Evolutionary conservation across 1,139 yeast genomes (phyloP).

Genomic region (Magnusiomyces paraingens): DNA sequence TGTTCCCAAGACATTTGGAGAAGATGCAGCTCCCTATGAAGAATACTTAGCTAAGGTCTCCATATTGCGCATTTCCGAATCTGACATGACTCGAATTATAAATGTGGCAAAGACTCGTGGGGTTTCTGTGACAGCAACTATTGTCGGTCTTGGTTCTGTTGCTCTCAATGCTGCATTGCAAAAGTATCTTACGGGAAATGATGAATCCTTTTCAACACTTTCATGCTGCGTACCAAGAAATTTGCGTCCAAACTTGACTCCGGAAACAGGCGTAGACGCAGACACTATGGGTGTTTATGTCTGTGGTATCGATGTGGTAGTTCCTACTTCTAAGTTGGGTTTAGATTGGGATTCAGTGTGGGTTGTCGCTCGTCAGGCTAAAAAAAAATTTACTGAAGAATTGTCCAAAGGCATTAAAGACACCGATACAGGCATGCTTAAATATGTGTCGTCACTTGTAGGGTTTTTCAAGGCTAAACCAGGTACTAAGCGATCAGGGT

Average conservation of each 20-base stretch:
- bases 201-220: background rate
- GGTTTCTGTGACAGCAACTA: constrained; percentile 7
- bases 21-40: background rate
- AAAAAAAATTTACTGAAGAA: background rate
- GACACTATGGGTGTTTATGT: constrained; percentile 13
- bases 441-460: constrained; percentile 4
- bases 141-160: constrained; percentile 1
- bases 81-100: background rate
- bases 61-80: background rate
- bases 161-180: constrained; percentile 1
- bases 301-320: constrained; percentile 1
- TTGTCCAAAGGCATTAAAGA: constrained; percentile 6
- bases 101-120: constrained; percentile 1
- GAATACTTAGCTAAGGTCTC: background rate
- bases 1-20: background rate
- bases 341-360: constrained; percentile 4
- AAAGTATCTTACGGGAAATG: background rate
- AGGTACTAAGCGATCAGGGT: constrained; percentile 1
- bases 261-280: background rate
- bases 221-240: constrained; percentile 9
- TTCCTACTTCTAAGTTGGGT: background rate
- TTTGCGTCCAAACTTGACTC: constrained; percentile 6
- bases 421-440: constrained; percentile 11
- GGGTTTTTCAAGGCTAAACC: constrained; percentile 1
- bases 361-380: background rate